Evolutionary conservation across 805 yeast genomes (phyloP), one percentile per base, ranked within the genome.

Genomic region (Candida tibetensis): DNA sequence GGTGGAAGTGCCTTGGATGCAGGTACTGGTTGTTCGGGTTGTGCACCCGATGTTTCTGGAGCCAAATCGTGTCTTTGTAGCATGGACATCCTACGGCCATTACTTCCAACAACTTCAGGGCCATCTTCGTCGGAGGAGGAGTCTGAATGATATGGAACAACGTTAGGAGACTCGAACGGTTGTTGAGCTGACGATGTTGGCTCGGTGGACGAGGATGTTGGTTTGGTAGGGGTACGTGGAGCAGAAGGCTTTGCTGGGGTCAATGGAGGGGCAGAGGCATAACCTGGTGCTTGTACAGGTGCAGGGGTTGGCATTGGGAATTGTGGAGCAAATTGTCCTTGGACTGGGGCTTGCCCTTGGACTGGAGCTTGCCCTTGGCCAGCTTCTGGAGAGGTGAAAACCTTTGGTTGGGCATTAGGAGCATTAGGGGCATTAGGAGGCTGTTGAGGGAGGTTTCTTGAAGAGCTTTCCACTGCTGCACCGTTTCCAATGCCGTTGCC

Each of bases 61-160:
- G 51, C 62, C 45, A 64, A 52, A 34, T 62, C 57, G 46, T 66
- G 65, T 27, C 57, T 48, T 40, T 62, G 57, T 29, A 66, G 58
- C 56, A 66, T 52, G 3, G 69, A 60, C 17, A 55, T 36, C 27
- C 60, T 56, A 17, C 49, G 46, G 14, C 58, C 60, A 5, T 48
- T 39, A n/a, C 31, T 32, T 7, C 21, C 36, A 3, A 21, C 12
- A 18, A 47, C 51, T 3, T 40, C 34, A 3, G 52, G 58, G 1
- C 36, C 58, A 12, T 56, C 66, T 28, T 62, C 64, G 25, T 57
- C 66, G 10, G 64, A 60, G 0, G 58, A 47, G 15, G 62, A 60
- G 10, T 58, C 51, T n/a, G 47, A 30, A n/a, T 45, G 42, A 41
- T 64, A 64, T 36, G 55, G 63, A 8, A 62, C 62, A 6, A 66